A percentile compares a stretch with the other conserved stretches of the same genome.
These are phyloP conservation scores for Pleurotus giganteus DNA, from an alignment of 768 basidiomycete species.

Conservation along the genomic window DNA sequence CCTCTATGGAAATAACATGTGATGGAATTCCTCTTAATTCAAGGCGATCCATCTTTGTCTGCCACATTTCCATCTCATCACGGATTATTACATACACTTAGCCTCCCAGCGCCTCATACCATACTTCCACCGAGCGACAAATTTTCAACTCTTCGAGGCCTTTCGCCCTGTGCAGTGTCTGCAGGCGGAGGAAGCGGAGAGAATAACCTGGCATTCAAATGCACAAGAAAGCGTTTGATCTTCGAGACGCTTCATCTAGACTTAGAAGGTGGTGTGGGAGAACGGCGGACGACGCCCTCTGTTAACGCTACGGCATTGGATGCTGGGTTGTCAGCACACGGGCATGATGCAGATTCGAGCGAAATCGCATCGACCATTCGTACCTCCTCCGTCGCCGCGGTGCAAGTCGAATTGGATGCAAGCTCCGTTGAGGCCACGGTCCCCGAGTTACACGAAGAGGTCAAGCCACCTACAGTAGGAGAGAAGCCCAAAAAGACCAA, in stretches of 20 bases:
- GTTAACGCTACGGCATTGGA: slow-evolving; percentile 18
- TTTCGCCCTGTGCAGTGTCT: slow-evolving; percentile 52
- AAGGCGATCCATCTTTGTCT: slow-evolving; percentile 77
- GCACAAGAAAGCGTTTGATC: slow-evolving; percentile 81
- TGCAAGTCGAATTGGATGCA: slow-evolving; percentile 45
- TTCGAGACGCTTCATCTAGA: slow-evolving; percentile 92
- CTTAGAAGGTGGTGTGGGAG: slow-evolving; percentile 80
- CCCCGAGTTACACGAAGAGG: background rate
- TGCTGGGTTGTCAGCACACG: slow-evolving; percentile 12
- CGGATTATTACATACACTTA: slow-evolving; percentile 77
- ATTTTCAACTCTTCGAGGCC: slow-evolving; percentile 80
- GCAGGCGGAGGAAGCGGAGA: slow-evolving; percentile 70
- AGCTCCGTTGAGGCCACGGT: slow-evolving; percentile 9
- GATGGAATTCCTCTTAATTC: background rate
- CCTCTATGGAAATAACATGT: no score
- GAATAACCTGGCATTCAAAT: slow-evolving; percentile 95
- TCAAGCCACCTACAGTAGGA: background rate
- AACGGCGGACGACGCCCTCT: slow-evolving; percentile 62
- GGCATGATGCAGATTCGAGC: slow-evolving; percentile 11
- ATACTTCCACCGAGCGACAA: slow-evolving; percentile 79
- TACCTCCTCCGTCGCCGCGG: slow-evolving; percentile 29
- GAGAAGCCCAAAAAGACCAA: slow-evolving; percentile 43
- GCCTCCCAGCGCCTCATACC: slow-evolving; percentile 71
- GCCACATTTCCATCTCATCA: slow-evolving; percentile 80
- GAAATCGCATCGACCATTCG: background rate